Conservation (phyloP, 345 rosid genomes). For the Camelina hispida region DNA sequence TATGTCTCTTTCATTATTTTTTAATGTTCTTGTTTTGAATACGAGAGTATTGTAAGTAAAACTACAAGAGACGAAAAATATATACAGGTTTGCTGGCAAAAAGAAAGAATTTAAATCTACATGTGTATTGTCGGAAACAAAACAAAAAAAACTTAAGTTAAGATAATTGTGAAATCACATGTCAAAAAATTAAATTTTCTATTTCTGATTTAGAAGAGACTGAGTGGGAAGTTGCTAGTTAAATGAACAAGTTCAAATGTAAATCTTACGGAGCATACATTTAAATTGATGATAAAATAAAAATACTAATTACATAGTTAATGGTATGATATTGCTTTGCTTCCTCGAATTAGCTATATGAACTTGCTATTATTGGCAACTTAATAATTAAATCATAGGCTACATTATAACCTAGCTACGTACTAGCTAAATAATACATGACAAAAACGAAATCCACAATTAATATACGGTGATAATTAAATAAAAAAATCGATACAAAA, state of each 20-base stretch:
- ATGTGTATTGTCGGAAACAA: not conserved
- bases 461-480: slow-evolving; percentile 2
- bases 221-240: not conserved
- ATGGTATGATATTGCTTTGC: not conserved
- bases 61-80: slow-evolving; percentile 21
- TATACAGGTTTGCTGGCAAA: not conserved
- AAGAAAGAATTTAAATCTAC: not conserved
- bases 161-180: not conserved
- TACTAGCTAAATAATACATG: not conserved
- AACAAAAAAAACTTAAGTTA: not conserved
- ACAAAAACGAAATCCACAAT: not conserved
- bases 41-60: not conserved
- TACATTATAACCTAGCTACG: not conserved
- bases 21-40: too few species aligned
- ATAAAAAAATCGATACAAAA: not conserved
- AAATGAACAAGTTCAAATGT: not conserved
- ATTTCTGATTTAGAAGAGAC: not conserved
- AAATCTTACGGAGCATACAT: not conserved
- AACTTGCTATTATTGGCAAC: slow-evolving; percentile 34
- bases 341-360: not conserved
- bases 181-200: not conserved
- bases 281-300: not conserved
- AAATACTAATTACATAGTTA: not conserved
- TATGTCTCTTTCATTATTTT: not conserved
- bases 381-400: slow-evolving; percentile 4